These are phyloP conservation scores for Cutaneotrichosporon arboriforme DNA, from an alignment of 1,284 basidiomycete species.

Conservation along the genomic window DNA sequence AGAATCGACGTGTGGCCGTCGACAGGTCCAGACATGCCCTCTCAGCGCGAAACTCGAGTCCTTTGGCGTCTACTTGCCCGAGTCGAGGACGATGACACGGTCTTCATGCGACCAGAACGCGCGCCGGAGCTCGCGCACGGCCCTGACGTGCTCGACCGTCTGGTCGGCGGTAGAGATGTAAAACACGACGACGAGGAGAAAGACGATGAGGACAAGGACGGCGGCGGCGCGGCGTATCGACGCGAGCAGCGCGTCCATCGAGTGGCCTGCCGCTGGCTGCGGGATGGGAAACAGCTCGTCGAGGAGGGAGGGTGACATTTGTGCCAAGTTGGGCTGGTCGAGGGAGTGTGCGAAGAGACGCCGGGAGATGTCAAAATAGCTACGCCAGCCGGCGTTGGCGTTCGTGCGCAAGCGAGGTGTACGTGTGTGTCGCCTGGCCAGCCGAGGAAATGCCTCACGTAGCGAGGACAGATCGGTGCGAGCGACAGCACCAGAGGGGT, in stretches of 20 bases:
- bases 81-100: too few species aligned
- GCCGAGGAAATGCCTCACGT: neutral
- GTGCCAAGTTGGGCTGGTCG: too few species aligned
- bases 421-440: neutral
- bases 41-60: too few species aligned
- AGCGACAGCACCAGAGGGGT: too few species aligned
- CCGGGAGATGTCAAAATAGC: neutral
- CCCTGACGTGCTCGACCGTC: neutral
- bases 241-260: conserved; percentile 7
- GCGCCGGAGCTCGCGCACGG: neutral
- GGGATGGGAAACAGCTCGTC: conserved; percentile 37
- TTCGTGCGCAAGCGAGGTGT: neutral
- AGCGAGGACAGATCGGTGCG: too few species aligned
- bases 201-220: conserved; percentile 38
- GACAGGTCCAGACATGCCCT: too few species aligned
- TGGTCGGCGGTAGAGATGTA: conserved; percentile 22
- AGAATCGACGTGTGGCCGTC: too few species aligned
- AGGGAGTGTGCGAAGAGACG: neutral
- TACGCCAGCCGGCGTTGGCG: too few species aligned
- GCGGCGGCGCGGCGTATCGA: conserved; percentile 30
- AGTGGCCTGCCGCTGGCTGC: neutral
- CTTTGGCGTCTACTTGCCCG: too few species aligned
- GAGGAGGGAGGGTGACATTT: conserved; percentile 20
- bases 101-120: neutral
- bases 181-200: conserved; percentile 36